Evolutionary conservation across 306 rosid species (phyloP).

Genomic region (Astragalus glycyphyllos): DNA sequence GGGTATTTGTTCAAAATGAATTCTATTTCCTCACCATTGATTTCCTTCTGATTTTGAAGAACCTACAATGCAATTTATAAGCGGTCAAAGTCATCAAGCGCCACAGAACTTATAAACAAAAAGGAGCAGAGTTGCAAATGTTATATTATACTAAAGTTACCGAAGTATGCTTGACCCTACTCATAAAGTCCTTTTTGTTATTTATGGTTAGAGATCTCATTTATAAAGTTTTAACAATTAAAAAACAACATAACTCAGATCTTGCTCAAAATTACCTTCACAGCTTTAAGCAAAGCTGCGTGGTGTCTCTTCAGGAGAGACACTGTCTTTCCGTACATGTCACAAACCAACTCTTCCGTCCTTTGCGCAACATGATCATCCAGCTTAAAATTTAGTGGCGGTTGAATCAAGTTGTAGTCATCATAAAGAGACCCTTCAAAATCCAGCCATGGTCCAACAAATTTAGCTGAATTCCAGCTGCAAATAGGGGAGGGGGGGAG

Average conservation of each 20-base stretch:
- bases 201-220: not conserved
- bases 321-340: constrained; percentile 70
- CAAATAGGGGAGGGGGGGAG: no score
- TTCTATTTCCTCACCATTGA: constrained; percentile 79
- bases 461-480: constrained; percentile 64
- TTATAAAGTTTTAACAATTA: constrained; percentile 11
- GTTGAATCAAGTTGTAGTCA: constrained; percentile 72
- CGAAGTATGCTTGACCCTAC: constrained; percentile 2
- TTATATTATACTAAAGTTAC: constrained; percentile 16
- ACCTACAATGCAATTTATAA: constrained; percentile 62
- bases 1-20: constrained; percentile 81
- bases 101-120: constrained; percentile 13
- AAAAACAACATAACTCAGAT: not conserved
- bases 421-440: constrained; percentile 94
- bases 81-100: constrained; percentile 20
- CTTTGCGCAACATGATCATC: constrained; percentile 81
- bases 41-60: constrained; percentile 74
- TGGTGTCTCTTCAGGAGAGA: constrained; percentile 82
- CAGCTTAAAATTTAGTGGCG: constrained; percentile 82
- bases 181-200: not conserved
- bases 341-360: constrained; percentile 70
- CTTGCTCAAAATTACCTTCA: constrained; percentile 64
- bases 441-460: constrained; percentile 93
- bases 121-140: constrained; percentile 14
- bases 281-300: constrained; percentile 82